Percentiles rank a stretch among this genome's conserved stretches.
phyloP scores from a whole-genome alignment of 345 rosid genomes.

The Citrus hindsii region DNA sequence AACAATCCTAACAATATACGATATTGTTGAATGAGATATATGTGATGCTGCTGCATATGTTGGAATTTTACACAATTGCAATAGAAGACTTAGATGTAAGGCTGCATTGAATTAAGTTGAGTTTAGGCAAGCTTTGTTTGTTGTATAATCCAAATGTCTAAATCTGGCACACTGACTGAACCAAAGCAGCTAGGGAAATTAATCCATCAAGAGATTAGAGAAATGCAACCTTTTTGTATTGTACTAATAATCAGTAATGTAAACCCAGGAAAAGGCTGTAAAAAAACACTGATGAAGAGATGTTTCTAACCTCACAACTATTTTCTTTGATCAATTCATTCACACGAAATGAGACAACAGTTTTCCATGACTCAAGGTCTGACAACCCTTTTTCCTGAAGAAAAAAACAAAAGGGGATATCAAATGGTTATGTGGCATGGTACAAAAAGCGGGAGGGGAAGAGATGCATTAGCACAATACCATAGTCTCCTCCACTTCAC shows the following conservation, averaged over 20 bases:
- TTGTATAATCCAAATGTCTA: background rate
- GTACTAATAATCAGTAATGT: background rate
- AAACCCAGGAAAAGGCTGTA: background rate
- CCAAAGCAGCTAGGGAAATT: background rate
- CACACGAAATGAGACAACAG: constrained; percentile 46
- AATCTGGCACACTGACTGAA: background rate
- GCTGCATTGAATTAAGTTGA: background rate
- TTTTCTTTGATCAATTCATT: constrained; percentile 63
- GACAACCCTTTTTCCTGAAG: constrained; percentile 53
- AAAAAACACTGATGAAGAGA: background rate
- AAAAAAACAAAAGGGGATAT: background rate
- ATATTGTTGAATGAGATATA: background rate
- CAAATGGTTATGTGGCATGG: background rate
- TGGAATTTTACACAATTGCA: background rate
- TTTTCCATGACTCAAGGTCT: constrained; percentile 65
- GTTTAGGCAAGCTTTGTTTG: background rate
- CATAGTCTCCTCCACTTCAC: constrained; percentile 58
- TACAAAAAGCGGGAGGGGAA: background rate
- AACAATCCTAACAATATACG: background rate
- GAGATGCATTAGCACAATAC: constrained; percentile 28
- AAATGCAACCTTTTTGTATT: background rate
- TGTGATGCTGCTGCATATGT: background rate
- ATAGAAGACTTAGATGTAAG: background rate
- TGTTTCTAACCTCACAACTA: constrained; percentile 53
- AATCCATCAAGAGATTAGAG: background rate